A percentile compares a stretch with the other conserved stretches of the same genome.
phyloP scores from a whole-genome alignment of 176 grass and related monocot genomes.

The Hordeum vulgare region MorexV3_pseudomolecules_assembly NC_058522.1:554533569-554534068 shows the following conservation, averaged over 20 bases:
- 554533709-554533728: background rate
- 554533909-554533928: background rate
- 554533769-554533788: slow-evolving; percentile 29
- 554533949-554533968: background rate
- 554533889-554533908: slow-evolving; percentile 51
- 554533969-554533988: background rate
- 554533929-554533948: background rate
- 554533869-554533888: slow-evolving; percentile 60
- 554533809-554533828: background rate
- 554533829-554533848: slow-evolving; percentile 25
- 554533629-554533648: too few relatives aligned
- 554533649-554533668: background rate
- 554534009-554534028: background rate
- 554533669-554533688: background rate
- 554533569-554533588: too few relatives aligned
- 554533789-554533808: slow-evolving; percentile 10
- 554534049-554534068: background rate
- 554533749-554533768: slow-evolving; percentile 38
- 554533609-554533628: too few relatives aligned
- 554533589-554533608: too few relatives aligned
- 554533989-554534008: background rate
- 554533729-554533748: slow-evolving; percentile 6
- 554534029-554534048: background rate
- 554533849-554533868: slow-evolving; percentile 61
- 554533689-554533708: background rate